These are phyloP conservation scores for Epichloe uncinata DNA, from an alignment of 2,329 filamentous ascomycete species.

Conservation along the genomic window DNA sequence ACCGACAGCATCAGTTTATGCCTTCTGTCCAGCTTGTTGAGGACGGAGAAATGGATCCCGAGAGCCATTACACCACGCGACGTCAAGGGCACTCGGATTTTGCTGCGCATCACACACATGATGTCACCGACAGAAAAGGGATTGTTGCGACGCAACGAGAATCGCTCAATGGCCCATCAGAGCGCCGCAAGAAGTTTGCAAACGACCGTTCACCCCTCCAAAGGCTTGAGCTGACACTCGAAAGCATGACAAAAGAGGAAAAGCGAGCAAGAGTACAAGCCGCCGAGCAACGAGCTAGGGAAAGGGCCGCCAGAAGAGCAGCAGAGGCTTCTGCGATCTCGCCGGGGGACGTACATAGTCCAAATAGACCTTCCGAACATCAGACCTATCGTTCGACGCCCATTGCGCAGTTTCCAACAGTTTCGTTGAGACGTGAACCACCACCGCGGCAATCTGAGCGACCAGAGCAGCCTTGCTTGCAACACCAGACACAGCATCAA, in stretches of 20 bases:
- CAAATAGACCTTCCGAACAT: conserved; percentile 6
- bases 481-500: neutral
- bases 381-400: neutral
- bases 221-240: conserved; percentile 79
- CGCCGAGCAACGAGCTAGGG: conserved; percentile 60
- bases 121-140: conserved; percentile 12
- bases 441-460: neutral
- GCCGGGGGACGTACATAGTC: conserved; percentile 13
- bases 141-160: conserved; percentile 16
- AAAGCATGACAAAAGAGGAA: conserved; percentile 91
- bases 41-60: conserved; percentile 14
- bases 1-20: conserved; percentile 1
- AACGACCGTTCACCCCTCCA: conserved; percentile 82
- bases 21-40: neutral
- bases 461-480: neutral
- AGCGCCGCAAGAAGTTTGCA: conserved; percentile 50
- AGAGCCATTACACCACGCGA: conserved; percentile 14
- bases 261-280: conserved; percentile 75
- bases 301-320: conserved; percentile 36
- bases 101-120: conserved; percentile 9
- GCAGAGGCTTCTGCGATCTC: conserved; percentile 12
- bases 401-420: neutral
- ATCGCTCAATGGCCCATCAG: conserved; percentile 24
- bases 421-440: neutral
- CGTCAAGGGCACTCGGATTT: conserved; percentile 3